Base-by-base conservation (phyloP, 148 eudicot species). In the Oxyria digyna region DNA sequence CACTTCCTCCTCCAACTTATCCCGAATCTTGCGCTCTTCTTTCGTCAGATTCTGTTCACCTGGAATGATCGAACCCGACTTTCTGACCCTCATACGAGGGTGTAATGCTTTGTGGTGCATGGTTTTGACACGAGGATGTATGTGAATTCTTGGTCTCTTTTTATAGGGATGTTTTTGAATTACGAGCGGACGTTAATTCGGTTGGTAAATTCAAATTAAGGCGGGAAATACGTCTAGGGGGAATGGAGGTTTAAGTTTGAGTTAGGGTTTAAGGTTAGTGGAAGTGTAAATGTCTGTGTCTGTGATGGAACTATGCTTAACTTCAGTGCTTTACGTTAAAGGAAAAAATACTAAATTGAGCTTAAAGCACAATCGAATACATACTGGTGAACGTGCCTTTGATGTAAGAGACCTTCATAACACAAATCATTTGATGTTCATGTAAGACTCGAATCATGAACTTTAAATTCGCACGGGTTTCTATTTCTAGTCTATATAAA, bases 1-100 rank as follows among this genome's bases (percentile, higher is more conserved):
- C 23, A 91, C 71, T 10, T 91, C 95, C 68, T 35, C 73, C 67
- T 88, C 95, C 0, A 91, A 79, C 74, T 91, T 89, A 0, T 59
- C 62, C 0, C 87, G 81, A 40, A 88, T 85, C 69, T 66, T 83
- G 73, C 72, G 31, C 83, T 91, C 97, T 50, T 83, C 85, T 2
- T 72, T 10, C 0, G 85, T 74, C 75, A 81, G 74, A 3, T 68
- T 23, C 17, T 29, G 23, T n/a, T 11, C 45, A 17, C 14, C 20
- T 9, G 35, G 50, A 18, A 20, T 18, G n/a, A 59, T 8, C n/a
- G 18, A 14, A 29, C 37, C 37, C 65, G 10, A 31, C 27, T 11
- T n/a, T n/a, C 65, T 59, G n/a, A n/a, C n/a, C n/a, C 10, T n/a
- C 4, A 4, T 15, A 5, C 23, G 26, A 11, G 68, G 68, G 4